Evolutionary conservation across 2,329 filamentous ascomycete species (phyloP), one percentile per base, ranked within the genome.

Genomic region (Simplicillium sp.): DNA sequence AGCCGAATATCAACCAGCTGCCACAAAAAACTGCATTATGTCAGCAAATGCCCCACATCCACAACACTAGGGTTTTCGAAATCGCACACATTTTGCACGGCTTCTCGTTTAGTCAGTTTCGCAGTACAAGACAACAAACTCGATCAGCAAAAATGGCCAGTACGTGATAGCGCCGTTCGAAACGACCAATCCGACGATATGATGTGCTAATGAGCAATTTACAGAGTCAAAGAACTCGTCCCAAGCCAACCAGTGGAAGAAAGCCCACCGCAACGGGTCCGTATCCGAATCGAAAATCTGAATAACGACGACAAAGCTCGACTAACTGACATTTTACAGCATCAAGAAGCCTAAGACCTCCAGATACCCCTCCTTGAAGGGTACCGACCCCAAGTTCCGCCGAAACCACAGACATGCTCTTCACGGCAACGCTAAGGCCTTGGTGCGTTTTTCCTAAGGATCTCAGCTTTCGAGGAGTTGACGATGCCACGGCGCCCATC

Each of bases 271-370:
- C 68, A 98, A 98, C 80, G 92, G 92, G 90, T 96, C 84, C 61
- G 83, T 75, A 25, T 25, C 9, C 20, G 20, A 25, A 25, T 25
- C 20, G 20, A 25, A 25, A 25, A 25, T 25, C 20, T 25, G 9
- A 25, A 25, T 9, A 5, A 50, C 36, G 45, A 37, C 38, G 37
- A 33, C 32, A 32, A n/a, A 14, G 25, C 43, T 34, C 15, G 36
- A 46, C 34, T 28, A 14, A 42, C 32, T 44, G 20, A 9, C 37
- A 36, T 35, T 17, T 3, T 49, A 57, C 67, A 96, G 90, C 75
- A 98, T 98, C 82, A 97, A 97, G 85, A 97, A 96, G 85, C 92
- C 92, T 54, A 96, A 95, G 82, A 97, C 92, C 66, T 82, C 89
- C 73, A 82, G 92, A 77, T 98, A 98, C 77, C 92, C 92, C 54